A percentile compares a stretch with the other conserved stretches of the same genome.
Conservation (phyloP, 495 filamentous ascomycete species). For the Letharia lupina region DNA sequence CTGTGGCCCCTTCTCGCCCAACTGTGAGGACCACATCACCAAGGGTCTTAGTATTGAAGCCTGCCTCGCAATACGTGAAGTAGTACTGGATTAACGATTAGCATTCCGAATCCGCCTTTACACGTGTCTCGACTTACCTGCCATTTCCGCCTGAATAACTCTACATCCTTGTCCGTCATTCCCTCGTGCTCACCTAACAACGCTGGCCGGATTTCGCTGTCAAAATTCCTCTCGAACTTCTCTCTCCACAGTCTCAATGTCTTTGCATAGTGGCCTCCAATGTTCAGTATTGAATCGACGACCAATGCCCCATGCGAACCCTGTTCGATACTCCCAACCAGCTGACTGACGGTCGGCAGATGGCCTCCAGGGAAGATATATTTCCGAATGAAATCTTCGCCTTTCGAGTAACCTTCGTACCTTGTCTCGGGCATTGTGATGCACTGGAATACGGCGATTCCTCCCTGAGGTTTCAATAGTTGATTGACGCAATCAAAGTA, state of each 20-base stretch:
- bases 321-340: constrained; percentile 49
- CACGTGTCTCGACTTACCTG: constrained; percentile 34
- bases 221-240: constrained; percentile 53
- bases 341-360: constrained; percentile 54
- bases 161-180: constrained; percentile 50
- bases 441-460: constrained; percentile 63
- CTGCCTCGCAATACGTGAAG: constrained; percentile 65
- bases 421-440: constrained; percentile 62
- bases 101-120: neutral
- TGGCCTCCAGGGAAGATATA: constrained; percentile 73
- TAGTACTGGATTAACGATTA: constrained; percentile 46
- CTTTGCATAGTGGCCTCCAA: constrained; percentile 62
- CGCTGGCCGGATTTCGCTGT: constrained; percentile 46
- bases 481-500: constrained; percentile 53
- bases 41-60: constrained; percentile 59
- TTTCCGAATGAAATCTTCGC: constrained; percentile 55
- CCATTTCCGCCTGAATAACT: constrained; percentile 63
- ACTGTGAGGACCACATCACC: constrained; percentile 61
- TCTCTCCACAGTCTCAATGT: constrained; percentile 59
- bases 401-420: constrained; percentile 36
- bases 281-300: constrained; percentile 56
- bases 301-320: constrained; percentile 51
- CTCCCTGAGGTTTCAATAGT: constrained; percentile 53
- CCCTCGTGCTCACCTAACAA: constrained; percentile 43
- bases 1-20: constrained; percentile 56